phyloP scores from a whole-genome alignment of 2,329 filamentous ascomycete species.

The Neonectria punicea region DNA sequence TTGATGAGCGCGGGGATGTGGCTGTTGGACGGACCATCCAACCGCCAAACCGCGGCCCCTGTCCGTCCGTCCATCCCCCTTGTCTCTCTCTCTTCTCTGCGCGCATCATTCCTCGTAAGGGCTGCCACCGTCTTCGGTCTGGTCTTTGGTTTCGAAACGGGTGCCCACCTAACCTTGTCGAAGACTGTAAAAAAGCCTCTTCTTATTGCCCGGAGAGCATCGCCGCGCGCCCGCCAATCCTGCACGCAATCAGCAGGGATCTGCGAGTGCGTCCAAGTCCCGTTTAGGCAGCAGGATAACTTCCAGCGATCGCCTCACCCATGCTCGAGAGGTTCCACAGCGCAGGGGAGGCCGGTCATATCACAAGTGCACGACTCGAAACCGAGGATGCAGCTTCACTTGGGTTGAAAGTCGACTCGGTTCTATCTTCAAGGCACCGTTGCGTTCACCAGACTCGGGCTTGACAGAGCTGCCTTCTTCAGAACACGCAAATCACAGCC shows the following conservation, averaged over 20 bases:
- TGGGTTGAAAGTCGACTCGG: background rate
- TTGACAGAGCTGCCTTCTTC: too few relatives aligned
- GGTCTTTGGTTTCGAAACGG: background rate
- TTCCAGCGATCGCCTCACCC: background rate
- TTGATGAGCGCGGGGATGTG: background rate
- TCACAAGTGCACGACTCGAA: background rate
- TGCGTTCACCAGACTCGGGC: too few relatives aligned
- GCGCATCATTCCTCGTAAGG: background rate
- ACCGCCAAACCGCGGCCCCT: background rate
- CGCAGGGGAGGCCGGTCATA: background rate
- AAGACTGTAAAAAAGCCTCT: background rate
- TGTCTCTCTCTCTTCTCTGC: background rate
- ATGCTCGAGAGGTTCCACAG: background rate
- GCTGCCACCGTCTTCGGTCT: background rate
- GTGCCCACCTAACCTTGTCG: slow-evolving; percentile 11
- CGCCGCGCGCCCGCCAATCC: background rate
- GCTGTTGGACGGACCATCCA: background rate
- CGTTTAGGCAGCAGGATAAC: background rate
- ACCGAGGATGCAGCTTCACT: slow-evolving; percentile 6
- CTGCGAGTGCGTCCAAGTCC: background rate
- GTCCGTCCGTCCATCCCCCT: background rate
- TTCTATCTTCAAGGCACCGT: too few relatives aligned
- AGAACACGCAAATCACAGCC: too few relatives aligned
- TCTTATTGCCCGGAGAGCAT: background rate
- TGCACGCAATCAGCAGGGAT: background rate